A percentile compares a stretch with the other conserved stretches of the same genome.
phyloP scores from a whole-genome alignment of 1,284 basidiomycete species.

The Pyrrhoderma noxium region DNA sequence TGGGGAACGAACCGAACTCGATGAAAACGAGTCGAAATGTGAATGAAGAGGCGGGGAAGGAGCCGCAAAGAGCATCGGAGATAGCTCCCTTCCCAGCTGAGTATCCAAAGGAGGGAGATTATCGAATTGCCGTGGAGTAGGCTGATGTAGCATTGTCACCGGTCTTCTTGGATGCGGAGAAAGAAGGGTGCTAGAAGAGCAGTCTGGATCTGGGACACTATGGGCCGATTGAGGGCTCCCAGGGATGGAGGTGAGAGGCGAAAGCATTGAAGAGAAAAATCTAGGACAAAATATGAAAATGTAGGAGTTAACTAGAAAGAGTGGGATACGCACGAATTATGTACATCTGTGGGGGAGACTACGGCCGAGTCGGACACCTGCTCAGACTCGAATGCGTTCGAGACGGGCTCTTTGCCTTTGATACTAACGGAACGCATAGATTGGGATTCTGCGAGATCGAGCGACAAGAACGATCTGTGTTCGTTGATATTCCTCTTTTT shows the following conservation, averaged over 20 bases:
- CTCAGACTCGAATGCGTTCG: background rate
- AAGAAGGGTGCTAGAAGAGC: background rate
- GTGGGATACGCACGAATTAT: conserved; percentile 9
- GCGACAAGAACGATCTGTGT: conserved; percentile 48
- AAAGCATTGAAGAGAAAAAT: conserved; percentile 7
- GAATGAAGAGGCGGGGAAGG: conserved; percentile 17
- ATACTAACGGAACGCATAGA: conserved; percentile 36
- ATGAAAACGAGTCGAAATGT: background rate
- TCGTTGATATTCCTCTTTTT: conserved; percentile 35
- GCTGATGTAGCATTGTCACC: conserved; percentile 1
- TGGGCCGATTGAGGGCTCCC: conserved; percentile 7
- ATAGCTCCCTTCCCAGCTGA: conserved; percentile 11
- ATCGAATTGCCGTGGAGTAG: background rate
- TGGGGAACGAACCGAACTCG: background rate
- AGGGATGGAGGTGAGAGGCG: conserved; percentile 5
- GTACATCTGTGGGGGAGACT: background rate
- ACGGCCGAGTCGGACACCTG: background rate
- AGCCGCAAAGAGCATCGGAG: conserved; percentile 15
- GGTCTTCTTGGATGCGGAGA: background rate
- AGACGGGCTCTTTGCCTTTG: conserved; percentile 21
- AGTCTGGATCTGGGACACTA: conserved; percentile 8
- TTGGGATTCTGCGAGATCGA: conserved; percentile 53
- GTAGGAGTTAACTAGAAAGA: background rate
- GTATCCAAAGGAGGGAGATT: conserved; percentile 16
- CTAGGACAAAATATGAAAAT: conserved; percentile 6